Evolutionary conservation across 805 yeast genomes (phyloP).

Genomic region (Isabelozyma heimii): DNA sequence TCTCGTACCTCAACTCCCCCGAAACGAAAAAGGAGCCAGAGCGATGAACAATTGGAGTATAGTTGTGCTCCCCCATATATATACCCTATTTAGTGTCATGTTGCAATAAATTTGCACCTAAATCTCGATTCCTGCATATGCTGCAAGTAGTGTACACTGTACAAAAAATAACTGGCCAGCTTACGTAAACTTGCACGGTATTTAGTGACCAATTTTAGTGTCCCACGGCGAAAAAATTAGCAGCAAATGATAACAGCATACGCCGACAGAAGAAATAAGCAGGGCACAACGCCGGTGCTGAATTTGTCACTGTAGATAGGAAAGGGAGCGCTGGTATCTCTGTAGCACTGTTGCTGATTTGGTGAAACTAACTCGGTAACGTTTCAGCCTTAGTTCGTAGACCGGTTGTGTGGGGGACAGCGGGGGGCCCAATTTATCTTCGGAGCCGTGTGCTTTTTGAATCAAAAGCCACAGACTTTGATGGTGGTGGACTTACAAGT

Average conservation of each 20-base stretch:
- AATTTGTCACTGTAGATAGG: neutral
- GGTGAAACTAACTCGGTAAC: neutral
- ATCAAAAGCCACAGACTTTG: too few species aligned
- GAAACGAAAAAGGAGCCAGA: neutral
- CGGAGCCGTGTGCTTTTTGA: too few species aligned
- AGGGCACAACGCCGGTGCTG: too few species aligned
- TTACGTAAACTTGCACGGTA: neutral
- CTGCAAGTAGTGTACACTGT: neutral
- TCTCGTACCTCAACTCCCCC: slow-evolving; percentile 6
- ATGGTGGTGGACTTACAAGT: too few species aligned
- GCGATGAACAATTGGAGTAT: neutral
- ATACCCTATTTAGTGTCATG: neutral
- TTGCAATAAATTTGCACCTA: neutral
- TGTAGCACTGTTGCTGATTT: neutral
- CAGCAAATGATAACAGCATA: neutral
- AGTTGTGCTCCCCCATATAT: neutral
- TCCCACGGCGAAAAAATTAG: neutral
- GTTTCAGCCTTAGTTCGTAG: neutral
- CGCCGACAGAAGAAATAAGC: too few species aligned
- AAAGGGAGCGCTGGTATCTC: too few species aligned
- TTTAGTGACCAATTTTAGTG: neutral
- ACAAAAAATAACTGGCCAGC: neutral
- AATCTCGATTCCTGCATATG: neutral
- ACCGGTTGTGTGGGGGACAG: neutral
- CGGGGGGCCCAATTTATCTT: too few species aligned